Evolutionary conservation across 192 early-diverging fungal species (phyloP).

Genomic region (Backusella australiensis): DNA sequence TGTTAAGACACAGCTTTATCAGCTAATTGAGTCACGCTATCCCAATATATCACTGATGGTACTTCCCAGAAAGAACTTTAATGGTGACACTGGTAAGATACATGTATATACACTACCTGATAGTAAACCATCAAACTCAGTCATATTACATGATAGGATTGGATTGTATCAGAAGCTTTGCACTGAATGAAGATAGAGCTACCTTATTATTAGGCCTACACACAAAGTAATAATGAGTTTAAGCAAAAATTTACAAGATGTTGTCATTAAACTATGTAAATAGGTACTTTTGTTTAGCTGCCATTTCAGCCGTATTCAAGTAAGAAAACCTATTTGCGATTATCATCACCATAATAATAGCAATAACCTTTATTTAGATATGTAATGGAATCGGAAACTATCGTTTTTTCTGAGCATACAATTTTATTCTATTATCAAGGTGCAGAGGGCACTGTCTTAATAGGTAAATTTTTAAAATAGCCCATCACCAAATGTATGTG

Average conservation of each 20-base stretch:
- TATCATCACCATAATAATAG: neutral
- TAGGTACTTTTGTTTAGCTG: slow-evolving; percentile 57
- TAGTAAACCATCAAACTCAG: neutral
- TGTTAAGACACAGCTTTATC: slow-evolving; percentile 49
- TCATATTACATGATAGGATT: neutral
- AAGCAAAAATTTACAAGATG: neutral
- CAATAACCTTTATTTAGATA: neutral
- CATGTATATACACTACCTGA: neutral
- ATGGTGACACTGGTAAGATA: slow-evolving; percentile 39
- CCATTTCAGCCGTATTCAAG: slow-evolving; percentile 49
- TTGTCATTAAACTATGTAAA: slow-evolving; percentile 1
- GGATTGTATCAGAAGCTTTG: neutral
- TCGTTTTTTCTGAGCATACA: neutral
- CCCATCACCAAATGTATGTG: neutral
- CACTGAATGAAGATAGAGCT: slow-evolving; percentile 10
- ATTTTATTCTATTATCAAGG: slow-evolving; percentile 33
- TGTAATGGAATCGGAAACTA: neutral
- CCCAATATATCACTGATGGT: slow-evolving; percentile 46
- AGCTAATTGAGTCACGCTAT: slow-evolving; percentile 42
- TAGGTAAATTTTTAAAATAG: neutral
- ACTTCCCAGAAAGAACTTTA: slow-evolving; percentile 58
- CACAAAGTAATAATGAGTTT: neutral
- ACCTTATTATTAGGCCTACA: neutral
- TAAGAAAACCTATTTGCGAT: slow-evolving; percentile 18
- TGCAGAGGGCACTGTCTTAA: slow-evolving; percentile 37